Evolutionary conservation across 2,329 filamentous ascomycete species (phyloP).

Genomic region (Cordyceps farinosa): DNA sequence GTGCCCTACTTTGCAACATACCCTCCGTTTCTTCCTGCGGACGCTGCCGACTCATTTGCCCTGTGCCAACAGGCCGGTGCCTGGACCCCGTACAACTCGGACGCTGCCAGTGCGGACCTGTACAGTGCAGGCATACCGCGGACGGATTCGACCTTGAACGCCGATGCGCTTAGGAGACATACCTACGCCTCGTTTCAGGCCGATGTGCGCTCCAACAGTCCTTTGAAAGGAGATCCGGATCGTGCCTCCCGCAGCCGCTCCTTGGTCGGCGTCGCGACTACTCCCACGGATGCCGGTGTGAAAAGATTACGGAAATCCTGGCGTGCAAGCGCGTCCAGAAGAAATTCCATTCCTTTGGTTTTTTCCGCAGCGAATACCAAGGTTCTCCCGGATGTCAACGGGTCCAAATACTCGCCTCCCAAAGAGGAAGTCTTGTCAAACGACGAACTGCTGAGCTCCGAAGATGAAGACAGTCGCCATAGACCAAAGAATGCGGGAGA

Average conservation of each 20-base stretch:
- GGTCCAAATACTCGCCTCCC: neutral
- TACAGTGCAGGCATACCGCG: neutral
- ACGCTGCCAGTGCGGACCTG: slow-evolving; percentile 4
- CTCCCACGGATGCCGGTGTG: neutral
- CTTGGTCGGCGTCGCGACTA: neutral
- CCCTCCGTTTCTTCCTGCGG: neutral
- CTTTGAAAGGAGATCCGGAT: slow-evolving; percentile 1
- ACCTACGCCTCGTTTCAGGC: neutral
- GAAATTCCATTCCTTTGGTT: neutral
- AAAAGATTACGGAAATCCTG: slow-evolving; percentile 2
- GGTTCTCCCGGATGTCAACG: neutral
- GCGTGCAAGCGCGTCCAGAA: neutral
- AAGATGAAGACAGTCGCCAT: slow-evolving; percentile 15
- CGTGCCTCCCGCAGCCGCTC: slow-evolving; percentile 7
- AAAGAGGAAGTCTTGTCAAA: slow-evolving; percentile 9
- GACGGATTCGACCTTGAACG: neutral
- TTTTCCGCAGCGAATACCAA: neutral
- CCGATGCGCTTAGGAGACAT: neutral
- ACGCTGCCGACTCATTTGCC: neutral
- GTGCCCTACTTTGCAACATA: neutral
- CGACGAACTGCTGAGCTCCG: slow-evolving; percentile 1
- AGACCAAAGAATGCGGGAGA: neutral
- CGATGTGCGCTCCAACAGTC: slow-evolving; percentile 2
- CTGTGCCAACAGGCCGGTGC: neutral
- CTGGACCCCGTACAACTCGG: neutral